phyloP scores from a whole-genome alignment of 805 yeast species.

The Suhomyces pyralidae region DNA sequence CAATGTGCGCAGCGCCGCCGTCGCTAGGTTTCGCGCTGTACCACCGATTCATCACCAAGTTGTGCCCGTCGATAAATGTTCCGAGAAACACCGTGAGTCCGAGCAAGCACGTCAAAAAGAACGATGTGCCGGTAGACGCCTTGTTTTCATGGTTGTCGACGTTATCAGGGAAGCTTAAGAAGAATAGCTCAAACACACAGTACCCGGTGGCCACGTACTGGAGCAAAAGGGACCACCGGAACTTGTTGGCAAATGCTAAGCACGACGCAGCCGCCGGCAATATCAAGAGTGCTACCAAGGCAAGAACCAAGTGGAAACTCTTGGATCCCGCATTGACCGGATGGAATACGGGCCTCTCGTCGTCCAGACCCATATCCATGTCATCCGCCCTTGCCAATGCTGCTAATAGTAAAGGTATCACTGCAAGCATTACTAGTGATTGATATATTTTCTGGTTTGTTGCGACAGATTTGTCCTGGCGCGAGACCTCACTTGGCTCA shows the following conservation, averaged over 20 bases:
- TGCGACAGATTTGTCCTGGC: background rate
- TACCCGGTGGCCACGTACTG: conserved; percentile 50
- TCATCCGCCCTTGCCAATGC: conserved; percentile 1
- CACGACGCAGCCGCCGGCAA: conserved; percentile 56
- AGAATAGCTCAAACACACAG: conserved; percentile 52
- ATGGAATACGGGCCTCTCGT: conserved; percentile 34
- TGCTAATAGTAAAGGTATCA: background rate
- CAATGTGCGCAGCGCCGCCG: conserved; percentile 25
- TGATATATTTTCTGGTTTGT: background rate
- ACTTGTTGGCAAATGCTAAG: conserved; percentile 52
- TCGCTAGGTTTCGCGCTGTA: conserved; percentile 37
- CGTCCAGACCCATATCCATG: conserved; percentile 26
- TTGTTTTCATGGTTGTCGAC: conserved; percentile 62
- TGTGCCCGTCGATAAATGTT: conserved; percentile 51
- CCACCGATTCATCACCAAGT: conserved; percentile 34
- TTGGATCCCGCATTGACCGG: conserved; percentile 50
- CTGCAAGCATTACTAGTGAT: background rate
- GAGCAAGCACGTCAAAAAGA: conserved; percentile 52
- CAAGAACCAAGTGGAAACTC: conserved; percentile 62
- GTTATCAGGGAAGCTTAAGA: conserved; percentile 60
- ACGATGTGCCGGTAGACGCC: conserved; percentile 66
- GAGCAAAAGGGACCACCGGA: conserved; percentile 42
- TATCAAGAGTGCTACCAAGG: conserved; percentile 46
- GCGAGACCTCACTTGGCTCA: background rate
- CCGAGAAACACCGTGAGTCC: conserved; percentile 53